Conservation (phyloP, 2,329 filamentous ascomycete genomes). For the Xylaria multiplex region DNA sequence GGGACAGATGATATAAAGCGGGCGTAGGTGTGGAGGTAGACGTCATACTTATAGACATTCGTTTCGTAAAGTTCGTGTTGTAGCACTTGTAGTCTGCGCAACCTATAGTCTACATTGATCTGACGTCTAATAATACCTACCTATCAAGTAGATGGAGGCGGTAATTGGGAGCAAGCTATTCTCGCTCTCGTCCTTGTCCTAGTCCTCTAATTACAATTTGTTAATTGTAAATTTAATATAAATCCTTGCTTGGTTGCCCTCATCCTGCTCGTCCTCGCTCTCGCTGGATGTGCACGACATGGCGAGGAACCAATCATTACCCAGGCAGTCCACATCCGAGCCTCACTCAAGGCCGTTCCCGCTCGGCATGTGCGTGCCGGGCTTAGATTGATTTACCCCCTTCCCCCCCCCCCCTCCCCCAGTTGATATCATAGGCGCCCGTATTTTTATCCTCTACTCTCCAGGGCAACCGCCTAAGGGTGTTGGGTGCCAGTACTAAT, state of each 20-base stretch:
- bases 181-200: background rate
- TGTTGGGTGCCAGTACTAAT: no score
- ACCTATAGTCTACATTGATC: no score
- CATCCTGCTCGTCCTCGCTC: background rate
- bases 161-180: conserved; percentile 10
- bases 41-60: conserved; percentile 16
- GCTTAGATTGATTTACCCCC: no score
- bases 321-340: conserved; percentile 9
- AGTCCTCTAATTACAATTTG: no score
- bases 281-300: conserved; percentile 11
- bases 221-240: no score
- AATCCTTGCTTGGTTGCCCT: no score
- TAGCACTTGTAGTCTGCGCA: background rate
- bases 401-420: background rate
- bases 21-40: conserved; percentile 2
- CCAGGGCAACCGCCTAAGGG: no score
- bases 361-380: conserved; percentile 25
- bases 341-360: conserved; percentile 25
- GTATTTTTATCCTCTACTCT: no score
- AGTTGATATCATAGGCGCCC: no score
- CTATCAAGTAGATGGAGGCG: no score
- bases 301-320: conserved; percentile 6
- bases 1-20: conserved; percentile 6
- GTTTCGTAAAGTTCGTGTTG: background rate
- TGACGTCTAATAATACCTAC: background rate